These are phyloP conservation scores for Candida buenavistaensis DNA, from an alignment of 1,139 yeast species.

Conservation along the genomic window DNA sequence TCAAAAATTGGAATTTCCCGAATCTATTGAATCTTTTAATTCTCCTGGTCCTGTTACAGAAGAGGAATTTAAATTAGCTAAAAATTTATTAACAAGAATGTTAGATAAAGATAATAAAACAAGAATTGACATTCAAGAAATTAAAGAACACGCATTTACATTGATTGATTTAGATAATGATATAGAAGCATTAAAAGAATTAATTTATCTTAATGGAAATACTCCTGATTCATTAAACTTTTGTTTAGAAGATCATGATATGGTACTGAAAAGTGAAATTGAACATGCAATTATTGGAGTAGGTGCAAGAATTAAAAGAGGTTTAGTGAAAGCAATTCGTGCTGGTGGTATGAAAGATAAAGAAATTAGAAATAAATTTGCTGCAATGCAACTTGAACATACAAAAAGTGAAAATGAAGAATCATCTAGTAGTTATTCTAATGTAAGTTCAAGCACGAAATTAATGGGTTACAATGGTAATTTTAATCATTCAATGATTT, in stretches of 20 bases:
- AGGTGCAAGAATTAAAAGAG: conserved; percentile 63
- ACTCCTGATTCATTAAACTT: conserved; percentile 11
- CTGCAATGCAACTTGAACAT: conserved; percentile 26
- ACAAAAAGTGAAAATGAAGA: conserved; percentile 36
- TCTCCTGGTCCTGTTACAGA: conserved; percentile 40
- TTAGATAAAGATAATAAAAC: conserved; percentile 69
- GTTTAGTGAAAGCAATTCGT: conserved; percentile 54
- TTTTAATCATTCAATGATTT: conserved; percentile 31
- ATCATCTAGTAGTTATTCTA: conserved; percentile 22
- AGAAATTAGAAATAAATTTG: conserved; percentile 27
- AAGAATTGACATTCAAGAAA: conserved; percentile 70
- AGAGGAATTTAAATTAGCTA: conserved; percentile 59
- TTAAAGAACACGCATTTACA: conserved; percentile 81
- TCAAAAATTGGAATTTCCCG: conserved; percentile 63
- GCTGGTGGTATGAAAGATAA: conserved; percentile 29
- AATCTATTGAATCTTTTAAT: conserved; percentile 36
- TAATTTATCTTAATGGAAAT: conserved; percentile 31
- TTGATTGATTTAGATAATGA: conserved; percentile 56
- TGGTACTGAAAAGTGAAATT: conserved; percentile 67
- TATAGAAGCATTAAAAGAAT: conserved; percentile 37
- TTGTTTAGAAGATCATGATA: conserved; percentile 17
- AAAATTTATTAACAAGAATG: conserved; percentile 63
- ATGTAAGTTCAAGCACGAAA: conserved; percentile 17
- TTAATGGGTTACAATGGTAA: conserved; percentile 8
- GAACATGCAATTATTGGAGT: conserved; percentile 79